phyloP scores from a whole-genome alignment of 345 rosid genomes.

The Populus nigra region DNA sequence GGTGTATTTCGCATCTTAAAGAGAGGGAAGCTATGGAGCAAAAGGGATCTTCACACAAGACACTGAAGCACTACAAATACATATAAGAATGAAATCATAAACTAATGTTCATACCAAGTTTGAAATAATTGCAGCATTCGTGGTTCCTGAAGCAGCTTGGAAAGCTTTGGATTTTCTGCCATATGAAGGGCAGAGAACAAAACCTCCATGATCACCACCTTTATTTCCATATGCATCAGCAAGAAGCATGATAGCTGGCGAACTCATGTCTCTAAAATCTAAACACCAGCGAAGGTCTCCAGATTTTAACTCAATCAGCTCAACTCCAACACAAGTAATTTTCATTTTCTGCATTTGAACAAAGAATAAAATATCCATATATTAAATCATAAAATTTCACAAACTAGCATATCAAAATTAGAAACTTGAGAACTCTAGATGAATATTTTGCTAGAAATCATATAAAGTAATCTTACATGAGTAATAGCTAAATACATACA shows the following conservation, averaged over 20 bases:
- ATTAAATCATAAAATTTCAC: not conserved
- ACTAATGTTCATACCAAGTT: conserved; percentile 54
- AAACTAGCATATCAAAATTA: not conserved
- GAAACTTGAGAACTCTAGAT: not conserved
- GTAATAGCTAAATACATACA: too few species aligned
- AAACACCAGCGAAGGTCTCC: conserved; percentile 92
- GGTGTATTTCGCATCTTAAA: not conserved
- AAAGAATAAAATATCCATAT: not conserved
- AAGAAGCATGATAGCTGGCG: conserved; percentile 76
- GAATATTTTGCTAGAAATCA: not conserved
- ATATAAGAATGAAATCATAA: conserved; percentile 9
- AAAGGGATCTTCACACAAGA: not conserved
- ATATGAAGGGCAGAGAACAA: conserved; percentile 82
- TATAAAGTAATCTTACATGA: not conserved
- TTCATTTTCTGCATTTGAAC: conserved; percentile 66
- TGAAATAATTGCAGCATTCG: conserved; percentile 68
- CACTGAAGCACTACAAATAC: not conserved
- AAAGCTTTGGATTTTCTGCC: conserved; percentile 98
- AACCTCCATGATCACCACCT: conserved; percentile 63
- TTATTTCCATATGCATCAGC: conserved; percentile 71
- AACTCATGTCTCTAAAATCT: conserved; percentile 94
- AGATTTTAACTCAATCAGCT: conserved; percentile 67
- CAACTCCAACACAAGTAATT: conserved; percentile 84
- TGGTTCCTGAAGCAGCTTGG: conserved; percentile 92
- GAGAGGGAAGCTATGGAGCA: too few species aligned